A percentile compares a stretch with the other conserved stretches of the same genome.
These are phyloP conservation scores for Conringia planisiliqua DNA, from an alignment of 345 rosid species.

Conservation along the genomic window DNA sequence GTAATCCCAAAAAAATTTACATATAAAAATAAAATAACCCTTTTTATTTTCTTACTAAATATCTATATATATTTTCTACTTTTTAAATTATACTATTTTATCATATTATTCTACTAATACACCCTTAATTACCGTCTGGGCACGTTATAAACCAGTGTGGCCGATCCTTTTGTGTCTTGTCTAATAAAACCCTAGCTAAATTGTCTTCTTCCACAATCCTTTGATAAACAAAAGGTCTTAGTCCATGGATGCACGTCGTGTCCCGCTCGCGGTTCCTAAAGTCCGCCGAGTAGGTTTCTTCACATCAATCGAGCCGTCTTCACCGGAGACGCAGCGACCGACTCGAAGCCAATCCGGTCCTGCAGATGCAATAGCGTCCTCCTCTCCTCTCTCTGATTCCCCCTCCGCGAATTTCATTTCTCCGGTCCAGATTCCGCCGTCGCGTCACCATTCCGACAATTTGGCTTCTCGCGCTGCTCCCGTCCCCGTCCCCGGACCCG, in stretches of 20 bases:
- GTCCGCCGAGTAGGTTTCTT: slow-evolving; percentile 82
- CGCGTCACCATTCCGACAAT: slow-evolving; percentile 63
- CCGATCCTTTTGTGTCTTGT: background rate
- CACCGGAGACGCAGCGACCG: slow-evolving; percentile 34
- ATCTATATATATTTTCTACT: no score
- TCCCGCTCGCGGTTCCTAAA: slow-evolving; percentile 46
- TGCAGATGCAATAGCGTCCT: slow-evolving; percentile 34
- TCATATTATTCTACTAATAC: no score
- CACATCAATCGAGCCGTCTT: slow-evolving; percentile 49
- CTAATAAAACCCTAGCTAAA: slow-evolving; percentile 24
- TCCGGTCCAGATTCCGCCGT: slow-evolving; percentile 71
- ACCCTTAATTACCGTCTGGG: no score
- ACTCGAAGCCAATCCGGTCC: slow-evolving; percentile 51
- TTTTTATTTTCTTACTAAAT: no score
- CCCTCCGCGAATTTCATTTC: slow-evolving; percentile 52
- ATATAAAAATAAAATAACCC: no score
- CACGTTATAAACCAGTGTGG: no score
- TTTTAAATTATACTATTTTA: no score
- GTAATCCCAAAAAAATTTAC: no score
- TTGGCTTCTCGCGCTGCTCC: slow-evolving; percentile 52
- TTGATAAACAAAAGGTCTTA: no score
- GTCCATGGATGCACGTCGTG: slow-evolving; percentile 57
- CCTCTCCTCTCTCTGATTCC: slow-evolving; percentile 44
- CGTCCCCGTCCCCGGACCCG: slow-evolving; percentile 52
- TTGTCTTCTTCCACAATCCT: background rate